Evolutionary conservation across 805 yeast species (phyloP).

Genomic region (baker's yeast (Saccharomyces cerevisiae)): DNA sequence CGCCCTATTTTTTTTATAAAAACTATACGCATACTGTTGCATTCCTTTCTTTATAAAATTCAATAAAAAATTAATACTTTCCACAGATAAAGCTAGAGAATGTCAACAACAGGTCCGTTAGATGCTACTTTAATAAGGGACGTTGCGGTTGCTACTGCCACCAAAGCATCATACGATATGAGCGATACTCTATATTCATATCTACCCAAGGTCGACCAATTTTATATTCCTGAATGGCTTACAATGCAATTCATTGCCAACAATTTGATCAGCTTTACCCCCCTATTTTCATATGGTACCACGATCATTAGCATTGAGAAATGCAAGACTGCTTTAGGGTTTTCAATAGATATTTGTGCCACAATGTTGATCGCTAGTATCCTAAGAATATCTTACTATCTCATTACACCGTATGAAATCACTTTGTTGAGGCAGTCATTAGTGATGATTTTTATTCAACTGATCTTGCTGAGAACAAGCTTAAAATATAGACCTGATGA

Average conservation of each 20-base stretch:
- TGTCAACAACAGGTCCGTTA: neutral
- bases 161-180: neutral
- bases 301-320: constrained; percentile 63
- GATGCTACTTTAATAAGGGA: constrained; percentile 1
- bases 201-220: constrained; percentile 35
- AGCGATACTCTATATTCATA: constrained; percentile 23
- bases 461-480: constrained; percentile 53
- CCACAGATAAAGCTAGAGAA: neutral
- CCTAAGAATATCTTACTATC: constrained; percentile 65
- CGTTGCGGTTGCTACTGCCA: constrained; percentile 1
- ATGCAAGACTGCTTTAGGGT: constrained; percentile 63
- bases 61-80: neutral
- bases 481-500: constrained; percentile 47
- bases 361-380: constrained; percentile 78
- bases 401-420: constrained; percentile 74
- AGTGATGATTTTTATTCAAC: constrained; percentile 78
- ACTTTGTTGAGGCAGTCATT: constrained; percentile 70
- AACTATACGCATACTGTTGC: neutral
- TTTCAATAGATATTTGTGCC: constrained; percentile 86
- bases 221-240: constrained; percentile 42
- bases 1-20: neutral
- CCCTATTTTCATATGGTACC: constrained; percentile 79
- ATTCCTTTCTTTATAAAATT: neutral
- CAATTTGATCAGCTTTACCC: constrained; percentile 67
- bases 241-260: constrained; percentile 52